Base-by-base conservation (phyloP, 1,284 basidiomycete species). In the Moesziomyces parantarcticus region DNA sequence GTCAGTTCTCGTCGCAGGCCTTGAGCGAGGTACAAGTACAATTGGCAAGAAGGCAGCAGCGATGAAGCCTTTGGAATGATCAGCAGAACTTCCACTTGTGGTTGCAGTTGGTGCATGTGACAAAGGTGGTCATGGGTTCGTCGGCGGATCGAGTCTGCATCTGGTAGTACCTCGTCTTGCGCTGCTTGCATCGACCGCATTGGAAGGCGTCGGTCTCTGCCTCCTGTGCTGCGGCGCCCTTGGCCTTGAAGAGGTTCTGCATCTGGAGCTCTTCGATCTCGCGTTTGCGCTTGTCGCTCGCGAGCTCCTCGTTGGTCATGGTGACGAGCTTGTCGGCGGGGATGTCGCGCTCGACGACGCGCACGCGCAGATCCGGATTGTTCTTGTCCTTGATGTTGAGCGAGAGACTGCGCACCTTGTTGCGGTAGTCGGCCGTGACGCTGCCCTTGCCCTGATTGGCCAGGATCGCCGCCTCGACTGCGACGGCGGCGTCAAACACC, bases 121-220 rank as follows among this genome's bases (percentile, higher is more conserved):
- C 81, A 36, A 81, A 81, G 29, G 79, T 81, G 1, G 80, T 82
- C 80, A 83, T 83, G 20, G 81, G 81, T 55, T 83, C 81, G 46
- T 83, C 81, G 4, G 81, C 81, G 40, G 79, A 81, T 21, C 81
- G 54, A 11, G 81, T 83, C 58, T 81, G 81, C 77, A 82, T 82
- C 67, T 83, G 80, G 57, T 81, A 83, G 57, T 83, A 83, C 36
- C 77, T 61, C 39, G 75, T 77, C 64, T 81, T 82, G 23, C 79
- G 55, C 67, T 82, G 76, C 63, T 83, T 81, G 89, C 96, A 99
- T 77, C 92, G 89, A 20, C 89, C 88, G 81, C 97, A 99, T 84
- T 98, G 94, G 91, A 99, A 99, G 1, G 94, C 94, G 76, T 96
- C 94, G 0, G 97, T 99, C 85, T 99, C 96, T 16, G 96, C 95